Base-by-base conservation (phyloP, 768 basidiomycete species). In the Pleurotus citrinopileatus region DNA sequence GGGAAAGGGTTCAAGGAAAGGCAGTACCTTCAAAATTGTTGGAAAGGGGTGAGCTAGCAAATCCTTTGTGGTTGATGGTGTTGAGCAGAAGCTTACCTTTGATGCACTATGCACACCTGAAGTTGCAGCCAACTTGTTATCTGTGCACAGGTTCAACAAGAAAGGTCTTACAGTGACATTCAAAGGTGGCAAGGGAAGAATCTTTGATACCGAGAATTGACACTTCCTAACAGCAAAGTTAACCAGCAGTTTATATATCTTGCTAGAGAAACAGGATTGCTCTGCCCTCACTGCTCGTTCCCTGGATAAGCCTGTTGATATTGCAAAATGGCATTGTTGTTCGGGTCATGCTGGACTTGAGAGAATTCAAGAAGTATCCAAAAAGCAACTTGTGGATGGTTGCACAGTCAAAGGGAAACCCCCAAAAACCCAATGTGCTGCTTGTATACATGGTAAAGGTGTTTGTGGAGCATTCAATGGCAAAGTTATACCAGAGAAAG, bases 91-190 rank as follows among this genome's bases (percentile, higher is more conserved):
- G 0, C 20, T 68, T 10, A 59, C 51, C 2, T 62, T 68, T 28
- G 55, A 66, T 22, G 65, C 64, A 0, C 45, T 68, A 0, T 63
- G 67, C 37, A 62, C 61, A 0, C 68, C 66, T 1, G 61, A 65
- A 19, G 52, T 70, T 13, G 47, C 59, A 1, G 59, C 61, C 3
- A 65, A 70, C 42, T 63, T 69, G 1, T 42, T 68, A 3, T 67
- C 65, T 1, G 57, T 65, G 5, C 34, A 51, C 1, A 46, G 53
- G 26, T 44, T 68, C 13, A 60, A 65, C 42, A 25, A 26, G 0
- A 57, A 61, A 1, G 57, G 58, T 0, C 59, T 55, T 19, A 29
- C 13, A 1, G 45, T 63, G 1, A 44, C 50, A 2, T 65, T 66
- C 46, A 57, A 57, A 1, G 52, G 50, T 2, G 58, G 59, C 0